A percentile compares a stretch with the other conserved stretches of the same genome.
Evolutionary conservation across 164 flowering plant species (phyloP).

Genomic region (Echeveria elegans): DNA sequence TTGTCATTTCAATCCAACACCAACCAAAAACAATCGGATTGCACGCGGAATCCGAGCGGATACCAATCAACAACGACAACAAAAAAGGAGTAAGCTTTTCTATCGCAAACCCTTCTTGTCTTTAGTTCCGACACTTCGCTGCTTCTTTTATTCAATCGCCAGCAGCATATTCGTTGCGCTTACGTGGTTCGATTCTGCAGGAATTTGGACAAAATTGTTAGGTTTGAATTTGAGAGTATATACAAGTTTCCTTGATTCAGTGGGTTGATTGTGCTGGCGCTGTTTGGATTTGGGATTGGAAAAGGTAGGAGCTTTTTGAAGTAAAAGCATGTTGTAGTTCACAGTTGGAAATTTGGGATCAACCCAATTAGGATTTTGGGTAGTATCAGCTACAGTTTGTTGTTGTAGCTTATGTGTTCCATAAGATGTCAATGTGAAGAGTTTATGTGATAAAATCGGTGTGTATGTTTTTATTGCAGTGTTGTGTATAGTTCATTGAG

Average conservation of each 20-base stretch:
- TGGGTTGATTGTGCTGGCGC: background rate
- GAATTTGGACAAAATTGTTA: background rate
- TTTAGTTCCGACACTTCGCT: background rate
- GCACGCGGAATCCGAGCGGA: background rate
- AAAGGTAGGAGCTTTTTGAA: background rate
- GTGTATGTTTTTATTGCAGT: no score
- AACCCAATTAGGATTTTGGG: background rate
- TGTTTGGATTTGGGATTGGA: background rate
- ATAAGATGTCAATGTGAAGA: background rate
- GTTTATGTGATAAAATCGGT: background rate
- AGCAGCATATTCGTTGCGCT: background rate
- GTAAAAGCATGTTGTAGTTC: no score
- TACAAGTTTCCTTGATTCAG: background rate
- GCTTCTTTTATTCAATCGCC: background rate
- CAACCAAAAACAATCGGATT: no score
- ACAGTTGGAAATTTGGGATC: background rate
- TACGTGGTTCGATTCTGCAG: conserved; percentile 1
- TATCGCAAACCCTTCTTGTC: background rate
- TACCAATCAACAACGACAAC: background rate
- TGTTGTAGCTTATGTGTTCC: background rate
- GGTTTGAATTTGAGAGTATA: background rate
- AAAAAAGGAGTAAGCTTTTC: background rate
- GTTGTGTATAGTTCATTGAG: no score
- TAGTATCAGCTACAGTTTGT: background rate
- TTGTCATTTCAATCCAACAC: no score